Base-by-base conservation (phyloP, 2,329 filamentous ascomycete genomes). In the Hypoxylon sp. region DNA sequence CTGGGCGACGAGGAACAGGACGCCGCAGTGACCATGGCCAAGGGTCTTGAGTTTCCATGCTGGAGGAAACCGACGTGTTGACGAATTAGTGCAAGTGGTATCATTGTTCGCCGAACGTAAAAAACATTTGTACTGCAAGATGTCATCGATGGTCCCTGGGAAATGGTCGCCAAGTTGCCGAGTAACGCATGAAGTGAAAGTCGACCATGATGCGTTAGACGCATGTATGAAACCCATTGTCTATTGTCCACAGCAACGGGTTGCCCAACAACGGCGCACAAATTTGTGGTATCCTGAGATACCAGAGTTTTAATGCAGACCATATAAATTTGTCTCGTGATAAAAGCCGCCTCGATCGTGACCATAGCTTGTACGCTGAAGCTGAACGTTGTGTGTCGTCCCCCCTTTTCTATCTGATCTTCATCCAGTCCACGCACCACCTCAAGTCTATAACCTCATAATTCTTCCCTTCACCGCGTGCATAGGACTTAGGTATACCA, bases 1-100 rank as follows among this genome's bases (percentile, higher is more conserved):
- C 30, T 32, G 13, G 10, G 6, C 37, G 56, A 20, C 43, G 49
- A 43, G 56, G 19, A 6, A 17, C 34, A 34, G 11, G 17, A 50
- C 2, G 26, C 34, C 50, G 43, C n/a, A 15, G 15, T 22, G 28
- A 32, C 37, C 8, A 44, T 22, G 13, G 43, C 26, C 6, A 41
- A 30, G 28, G 17, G 19, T 28, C 24, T 4, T 22, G 49, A 15
- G 30, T 50, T 44, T 65, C 65, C 65, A 68, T 68, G 22, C 20
- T 58, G 59, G 56, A 46, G 13, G 34, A 17, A 54, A 19, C 13
- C 13, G 32, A 19, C 22, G 34, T 7, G 17, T 6, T 44, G 61
- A 54, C 53, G 54, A 41, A 61, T 61, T 13, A 28, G 51, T 28
- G 47, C 37, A 6, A 28, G 43, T 48, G 41, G 28, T 49, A 22